phyloP scores from a whole-genome alignment of 2,329 filamentous ascomycete species.

The Thelonectria olida region DNA sequence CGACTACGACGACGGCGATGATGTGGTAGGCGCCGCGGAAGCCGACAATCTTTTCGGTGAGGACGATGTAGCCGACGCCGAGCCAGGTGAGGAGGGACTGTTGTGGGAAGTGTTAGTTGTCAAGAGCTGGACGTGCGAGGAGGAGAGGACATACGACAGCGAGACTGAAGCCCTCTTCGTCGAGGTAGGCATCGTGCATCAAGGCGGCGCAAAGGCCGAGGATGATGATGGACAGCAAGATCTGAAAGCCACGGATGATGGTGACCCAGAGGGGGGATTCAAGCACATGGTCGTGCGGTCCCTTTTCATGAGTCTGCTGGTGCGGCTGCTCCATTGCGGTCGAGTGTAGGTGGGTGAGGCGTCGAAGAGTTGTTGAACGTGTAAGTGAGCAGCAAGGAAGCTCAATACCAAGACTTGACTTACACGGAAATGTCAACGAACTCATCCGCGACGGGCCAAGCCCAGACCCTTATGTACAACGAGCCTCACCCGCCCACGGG shows the following conservation, averaged over 20 bases:
- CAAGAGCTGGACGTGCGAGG: neutral
- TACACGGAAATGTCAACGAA: neutral
- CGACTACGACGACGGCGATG: conserved; percentile 54
- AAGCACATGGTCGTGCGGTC: conserved; percentile 44
- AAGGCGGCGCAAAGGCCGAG: conserved; percentile 53
- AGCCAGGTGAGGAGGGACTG: conserved; percentile 59
- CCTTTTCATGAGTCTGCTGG: conserved; percentile 27
- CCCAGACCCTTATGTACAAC: neutral
- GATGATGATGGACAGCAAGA: conserved; percentile 53
- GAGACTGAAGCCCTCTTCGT: conserved; percentile 30
- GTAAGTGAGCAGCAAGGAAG: neutral
- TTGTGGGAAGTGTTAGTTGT: conserved; percentile 14
- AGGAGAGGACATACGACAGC: conserved; percentile 28
- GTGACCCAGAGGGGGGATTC: conserved; percentile 55
- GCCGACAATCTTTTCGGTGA: conserved; percentile 50
- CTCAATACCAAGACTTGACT: neutral
- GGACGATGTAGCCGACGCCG: conserved; percentile 51
- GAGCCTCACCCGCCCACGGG: no score
- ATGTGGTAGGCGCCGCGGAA: conserved; percentile 53
- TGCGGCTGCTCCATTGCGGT: conserved; percentile 33
- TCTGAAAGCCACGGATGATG: conserved; percentile 50
- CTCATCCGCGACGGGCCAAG: neutral
- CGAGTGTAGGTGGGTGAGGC: neutral
- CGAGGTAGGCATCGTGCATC: conserved; percentile 43
- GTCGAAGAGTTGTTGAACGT: neutral